These are phyloP conservation scores for Tilletia setariae DNA, from an alignment of 1,284 basidiomycete species.

Conservation along the genomic window DNA sequence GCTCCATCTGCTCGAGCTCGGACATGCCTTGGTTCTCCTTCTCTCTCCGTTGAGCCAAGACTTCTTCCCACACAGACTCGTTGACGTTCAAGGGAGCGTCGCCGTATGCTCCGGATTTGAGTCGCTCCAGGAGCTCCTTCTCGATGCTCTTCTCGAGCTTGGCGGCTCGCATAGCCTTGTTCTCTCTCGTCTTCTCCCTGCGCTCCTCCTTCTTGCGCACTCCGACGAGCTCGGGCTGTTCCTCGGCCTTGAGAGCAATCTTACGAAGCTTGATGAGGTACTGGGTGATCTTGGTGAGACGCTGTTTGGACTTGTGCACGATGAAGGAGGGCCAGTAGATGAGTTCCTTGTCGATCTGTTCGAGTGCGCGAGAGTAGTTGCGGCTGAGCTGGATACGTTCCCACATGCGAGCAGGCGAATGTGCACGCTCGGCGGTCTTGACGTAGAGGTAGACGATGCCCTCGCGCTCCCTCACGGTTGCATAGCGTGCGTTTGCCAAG, in stretches of 20 bases:
- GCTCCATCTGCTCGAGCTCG: conserved; percentile 42
- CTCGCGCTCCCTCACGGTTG: conserved; percentile 92
- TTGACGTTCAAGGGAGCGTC: conserved; percentile 98
- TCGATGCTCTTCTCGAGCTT: conserved; percentile 84
- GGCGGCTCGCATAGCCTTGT: conserved; percentile 87
- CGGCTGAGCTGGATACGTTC: conserved; percentile 88
- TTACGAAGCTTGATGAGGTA: conserved; percentile 98
- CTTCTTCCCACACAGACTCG: conserved; percentile 84
- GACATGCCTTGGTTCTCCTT: conserved; percentile 26
- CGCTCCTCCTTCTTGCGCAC: conserved; percentile 97
- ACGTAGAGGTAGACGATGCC: conserved; percentile 92
- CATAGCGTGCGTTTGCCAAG: conserved; percentile 91
- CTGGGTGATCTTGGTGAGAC: conserved; percentile 97
- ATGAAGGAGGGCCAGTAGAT: conserved; percentile 97
- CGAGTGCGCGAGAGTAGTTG: conserved; percentile 89
- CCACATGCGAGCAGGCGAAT: conserved; percentile 95
- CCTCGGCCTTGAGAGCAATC: conserved; percentile 68
- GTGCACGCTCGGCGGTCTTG: conserved; percentile 96
- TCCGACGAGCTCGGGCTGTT: conserved; percentile 89
- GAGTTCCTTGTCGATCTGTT: conserved; percentile 75
- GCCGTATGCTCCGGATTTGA: conserved; percentile 95
- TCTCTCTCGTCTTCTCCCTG: conserved; percentile 86
- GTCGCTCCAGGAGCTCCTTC: conserved; percentile 88
- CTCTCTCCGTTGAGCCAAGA: conserved; percentile 36
- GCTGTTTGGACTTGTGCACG: conserved; percentile 98